These are phyloP conservation scores for Macrocybe gigantea DNA, from an alignment of 768 basidiomycete species.

Conservation along the genomic window DNA sequence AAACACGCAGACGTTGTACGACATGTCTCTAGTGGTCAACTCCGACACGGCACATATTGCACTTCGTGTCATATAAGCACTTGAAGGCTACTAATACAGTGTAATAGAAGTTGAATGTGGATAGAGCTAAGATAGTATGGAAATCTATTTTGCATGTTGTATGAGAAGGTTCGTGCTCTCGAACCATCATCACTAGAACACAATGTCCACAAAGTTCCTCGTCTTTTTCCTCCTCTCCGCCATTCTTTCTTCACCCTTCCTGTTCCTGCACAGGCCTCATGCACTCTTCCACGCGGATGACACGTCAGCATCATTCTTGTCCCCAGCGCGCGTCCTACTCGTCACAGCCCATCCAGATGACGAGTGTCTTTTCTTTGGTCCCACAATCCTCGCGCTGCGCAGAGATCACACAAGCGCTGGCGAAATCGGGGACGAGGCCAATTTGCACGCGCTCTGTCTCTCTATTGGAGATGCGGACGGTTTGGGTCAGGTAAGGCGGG, in stretches of 20 bases:
- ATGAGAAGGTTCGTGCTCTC: no score
- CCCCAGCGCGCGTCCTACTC: constrained; percentile 40
- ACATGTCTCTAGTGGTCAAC: no score
- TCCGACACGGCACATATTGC: no score
- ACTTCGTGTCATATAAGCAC: no score
- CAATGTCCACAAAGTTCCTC: constrained; percentile 8
- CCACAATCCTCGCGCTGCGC: constrained; percentile 61
- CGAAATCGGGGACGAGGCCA: background rate
- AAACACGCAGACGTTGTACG: no score
- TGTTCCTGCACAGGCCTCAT: constrained; percentile 22
- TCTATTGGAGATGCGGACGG: constrained; percentile 80
- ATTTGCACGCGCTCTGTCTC: constrained; percentile 62
- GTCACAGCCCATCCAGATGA: constrained; percentile 95
- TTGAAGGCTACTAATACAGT: no score
- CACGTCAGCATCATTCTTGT: constrained; percentile 11
- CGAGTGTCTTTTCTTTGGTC: constrained; percentile 91
- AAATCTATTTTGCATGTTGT: no score
- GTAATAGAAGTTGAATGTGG: no score
- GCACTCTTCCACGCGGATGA: constrained; percentile 6
- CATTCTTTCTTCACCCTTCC: constrained; percentile 23
- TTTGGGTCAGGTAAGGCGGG: constrained; percentile 50
- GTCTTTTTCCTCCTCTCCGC: constrained; percentile 23
- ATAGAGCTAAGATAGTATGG: no score
- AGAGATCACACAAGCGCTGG: constrained; percentile 8
- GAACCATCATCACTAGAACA: background rate